Base-by-base conservation (phyloP, 192 early-diverging fungal genomes). In the Thamnidium elegans region DNA sequence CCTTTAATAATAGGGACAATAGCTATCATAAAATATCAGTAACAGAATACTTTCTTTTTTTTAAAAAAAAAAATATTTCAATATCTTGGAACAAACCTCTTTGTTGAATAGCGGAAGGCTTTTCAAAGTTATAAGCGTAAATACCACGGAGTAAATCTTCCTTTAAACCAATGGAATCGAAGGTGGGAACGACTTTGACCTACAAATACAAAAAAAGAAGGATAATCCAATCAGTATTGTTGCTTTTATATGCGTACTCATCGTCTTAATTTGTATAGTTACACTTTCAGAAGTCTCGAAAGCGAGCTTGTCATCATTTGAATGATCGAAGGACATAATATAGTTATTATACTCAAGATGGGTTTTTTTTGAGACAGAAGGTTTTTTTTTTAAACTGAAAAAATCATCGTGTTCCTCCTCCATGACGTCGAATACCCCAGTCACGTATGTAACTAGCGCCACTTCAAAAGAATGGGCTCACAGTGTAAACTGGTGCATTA, bases 71-170 rank as follows among this genome's bases (percentile, higher is more conserved):
- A n/a, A n/a, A n/a, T n/a, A n/a, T 31, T 7, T 9, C 52, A 10
- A 50, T 36, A 46, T 45, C 20, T 19, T 44, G 32, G 0, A 3
- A 26, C 26, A 19, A 68, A 73, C 71, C 71, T 78, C 97, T 88
- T 78, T 99, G 97, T 77, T 99, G 97, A 81, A 99, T 99, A 60
- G 97, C 94, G 3, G 94, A 97, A 4, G 95, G 97, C 71, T 92
- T 91, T 73, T 99, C 97, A 84, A 95, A 97, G 80, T 94, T 95
- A 85, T 97, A 96, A 20, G 95, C 96, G 71, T 96, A 99, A 77
- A 99, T 94, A 53, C 96, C 96, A 67, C 96, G 84, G 53, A 99
- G 76, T 39, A 99, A 80, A 68, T 99, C 94, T 64, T 97, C 94
- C 75, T 99, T 99, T 63, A 99, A 81, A n/a, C 89, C 87, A 79